phyloP scores from a whole-genome alignment of 2,329 filamentous ascomycete genomes.

The Nigrograna mackinnonii region DNA sequence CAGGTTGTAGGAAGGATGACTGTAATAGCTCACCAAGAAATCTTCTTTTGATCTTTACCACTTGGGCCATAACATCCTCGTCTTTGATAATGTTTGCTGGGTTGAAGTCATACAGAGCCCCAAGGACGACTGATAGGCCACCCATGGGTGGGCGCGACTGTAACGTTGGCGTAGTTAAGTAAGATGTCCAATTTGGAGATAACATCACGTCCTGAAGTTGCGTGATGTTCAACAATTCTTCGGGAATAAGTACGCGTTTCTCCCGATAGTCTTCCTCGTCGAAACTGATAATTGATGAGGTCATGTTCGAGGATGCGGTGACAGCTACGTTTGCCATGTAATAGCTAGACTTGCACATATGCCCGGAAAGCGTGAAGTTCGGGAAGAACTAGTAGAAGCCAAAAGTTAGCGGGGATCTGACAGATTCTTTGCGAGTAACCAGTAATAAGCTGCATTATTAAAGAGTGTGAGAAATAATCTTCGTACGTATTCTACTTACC shows the following conservation, averaged over 20 bases:
- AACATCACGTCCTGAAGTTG: neutral
- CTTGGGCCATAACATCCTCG: neutral
- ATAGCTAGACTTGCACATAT: neutral
- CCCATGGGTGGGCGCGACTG: neutral
- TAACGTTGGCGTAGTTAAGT: neutral
- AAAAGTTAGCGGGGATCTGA: no score
- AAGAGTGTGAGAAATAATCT: neutral
- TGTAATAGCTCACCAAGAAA: conserved; percentile 3
- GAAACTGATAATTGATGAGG: neutral
- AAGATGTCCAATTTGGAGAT: neutral
- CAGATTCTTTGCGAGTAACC: neutral
- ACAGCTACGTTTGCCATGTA: conserved; percentile 2
- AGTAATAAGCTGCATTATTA: neutral
- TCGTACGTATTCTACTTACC: neutral
- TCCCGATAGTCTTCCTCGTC: conserved; percentile 1
- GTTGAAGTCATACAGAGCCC: neutral
- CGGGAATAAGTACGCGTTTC: neutral
- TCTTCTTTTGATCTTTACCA: neutral
- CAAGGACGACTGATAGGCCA: neutral
- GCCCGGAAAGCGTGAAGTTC: no score
- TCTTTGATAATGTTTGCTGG: neutral
- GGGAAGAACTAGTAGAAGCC: no score
- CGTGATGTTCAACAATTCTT: neutral
- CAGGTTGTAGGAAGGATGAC: conserved; percentile 1
- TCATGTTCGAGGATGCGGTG: neutral